Evolutionary conservation across 2,329 filamentous ascomycete genomes (phyloP).

Genomic region (Apiospora pterosperma): DNA sequence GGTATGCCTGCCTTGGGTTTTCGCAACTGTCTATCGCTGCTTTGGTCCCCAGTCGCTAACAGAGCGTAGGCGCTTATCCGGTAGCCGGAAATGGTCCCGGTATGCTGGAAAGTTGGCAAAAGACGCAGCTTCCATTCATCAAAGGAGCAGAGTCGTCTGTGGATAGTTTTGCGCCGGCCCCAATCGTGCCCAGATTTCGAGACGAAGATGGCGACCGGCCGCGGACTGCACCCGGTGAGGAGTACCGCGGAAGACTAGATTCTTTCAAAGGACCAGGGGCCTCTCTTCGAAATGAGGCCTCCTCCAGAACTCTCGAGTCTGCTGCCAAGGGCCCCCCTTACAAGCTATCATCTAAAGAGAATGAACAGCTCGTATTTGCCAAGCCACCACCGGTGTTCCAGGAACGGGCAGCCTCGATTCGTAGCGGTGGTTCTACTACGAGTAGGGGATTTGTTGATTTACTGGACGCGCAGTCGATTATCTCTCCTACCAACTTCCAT

Average conservation of each 20-base stretch:
- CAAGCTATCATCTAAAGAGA: slow-evolving; percentile 18
- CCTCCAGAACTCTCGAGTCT: not conserved
- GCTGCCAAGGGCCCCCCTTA: slow-evolving; percentile 3
- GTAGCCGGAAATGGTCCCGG: slow-evolving; percentile 38
- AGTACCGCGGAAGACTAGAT: slow-evolving; percentile 13
- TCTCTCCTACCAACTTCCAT: slow-evolving; percentile 46
- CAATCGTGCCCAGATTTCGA: slow-evolving; percentile 26
- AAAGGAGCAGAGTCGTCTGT: slow-evolving; percentile 12
- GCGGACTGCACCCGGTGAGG: slow-evolving; percentile 27
- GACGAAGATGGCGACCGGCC: slow-evolving; percentile 30
- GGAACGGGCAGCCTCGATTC: slow-evolving; percentile 28
- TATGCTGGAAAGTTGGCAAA: slow-evolving; percentile 32
- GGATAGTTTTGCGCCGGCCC: slow-evolving; percentile 26
- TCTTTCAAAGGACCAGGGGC: not conserved
- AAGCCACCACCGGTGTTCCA: slow-evolving; percentile 21
- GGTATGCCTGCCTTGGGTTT: slow-evolving; percentile 24
- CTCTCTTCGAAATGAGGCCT: not conserved
- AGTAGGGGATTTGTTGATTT: slow-evolving; percentile 45
- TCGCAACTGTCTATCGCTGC: slow-evolving; percentile 15
- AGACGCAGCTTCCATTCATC: slow-evolving; percentile 25
- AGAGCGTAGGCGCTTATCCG: slow-evolving; percentile 33
- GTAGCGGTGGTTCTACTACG: slow-evolving; percentile 23
- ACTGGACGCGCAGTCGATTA: slow-evolving; percentile 53
- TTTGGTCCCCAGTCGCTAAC: slow-evolving; percentile 12
- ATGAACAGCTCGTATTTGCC: slow-evolving; percentile 13